Evolutionary conservation across 768 basidiomycete species (phyloP).

Genomic region (Podaxis sp.): DNA sequence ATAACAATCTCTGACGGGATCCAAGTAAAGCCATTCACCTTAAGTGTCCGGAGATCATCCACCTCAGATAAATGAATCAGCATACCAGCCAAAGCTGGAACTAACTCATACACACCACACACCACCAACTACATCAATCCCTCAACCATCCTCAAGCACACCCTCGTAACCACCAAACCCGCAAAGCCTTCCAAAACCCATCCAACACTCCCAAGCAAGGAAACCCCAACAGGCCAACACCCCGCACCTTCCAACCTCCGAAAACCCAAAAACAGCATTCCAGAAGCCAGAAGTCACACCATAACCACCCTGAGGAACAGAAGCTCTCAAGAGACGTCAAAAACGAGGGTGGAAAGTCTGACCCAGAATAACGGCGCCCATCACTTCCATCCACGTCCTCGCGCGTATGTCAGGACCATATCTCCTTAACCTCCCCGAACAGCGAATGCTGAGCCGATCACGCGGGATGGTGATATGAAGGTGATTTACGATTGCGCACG

Average conservation of each 20-base stretch:
- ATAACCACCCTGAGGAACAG: neutral
- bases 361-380: neutral
- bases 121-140: too few relatives aligned
- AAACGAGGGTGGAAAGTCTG: constrained; percentile 9
- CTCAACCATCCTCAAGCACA: too few relatives aligned
- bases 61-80: neutral
- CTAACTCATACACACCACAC: neutral
- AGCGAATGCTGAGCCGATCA: neutral
- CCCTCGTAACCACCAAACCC: neutral
- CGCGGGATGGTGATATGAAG: neutral
- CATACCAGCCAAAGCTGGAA: neutral
- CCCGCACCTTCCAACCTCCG: neutral
- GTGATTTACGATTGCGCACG: neutral
- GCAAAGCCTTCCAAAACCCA: neutral
- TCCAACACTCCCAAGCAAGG: neutral
- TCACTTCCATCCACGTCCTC: neutral
- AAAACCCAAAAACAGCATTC: neutral
- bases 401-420: neutral
- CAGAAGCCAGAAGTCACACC: neutral
- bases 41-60: neutral
- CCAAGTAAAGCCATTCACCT: neutral
- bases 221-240: neutral
- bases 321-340: neutral
- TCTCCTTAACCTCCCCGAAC: neutral
- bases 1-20: neutral